Base-by-base conservation (phyloP, 371 early-diverging fungal genomes). In the Mortierella sp. region DNA sequence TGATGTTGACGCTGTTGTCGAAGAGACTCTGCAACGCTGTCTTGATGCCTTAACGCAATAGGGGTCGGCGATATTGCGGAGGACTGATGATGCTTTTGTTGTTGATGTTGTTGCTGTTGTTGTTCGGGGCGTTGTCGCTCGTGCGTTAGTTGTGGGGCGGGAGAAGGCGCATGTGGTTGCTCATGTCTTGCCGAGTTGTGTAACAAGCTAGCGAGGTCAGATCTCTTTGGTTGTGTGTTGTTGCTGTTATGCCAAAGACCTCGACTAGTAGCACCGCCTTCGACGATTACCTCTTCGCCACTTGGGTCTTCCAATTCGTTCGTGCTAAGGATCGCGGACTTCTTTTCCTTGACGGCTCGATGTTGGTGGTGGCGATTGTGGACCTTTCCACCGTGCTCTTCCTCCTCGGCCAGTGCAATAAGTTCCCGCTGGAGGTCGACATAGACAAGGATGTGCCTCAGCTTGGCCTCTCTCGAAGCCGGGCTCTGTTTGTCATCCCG, bases 381-480 rank as follows among this genome's bases (percentile, higher is more conserved):
- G 52, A 44, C 34, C 55, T 39, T 24, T 75, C 66, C 22, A 64
- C 34, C 31, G 52, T 70, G 10, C 43, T 71, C 74, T 6, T 39
- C 34, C 41, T 72, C 78, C 10, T 70, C 70, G 1, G 71, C 82
- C 1, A 75, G 66, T 29, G 75, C 69, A 40, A 77, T 58, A 34
- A 83, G 73, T 37, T 78, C 79, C 43, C 83, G 75, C 37, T 83
- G 83, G 22, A 66, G 64, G 64, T 83, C 79, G 26, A 83, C 76
- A 34, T 79, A 83, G 64, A 75, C 73, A 10, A 83, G 53, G 67
- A 83, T 67, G 50, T 78, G 75, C 61, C 44, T 75, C 70, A 79
- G 48, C n/a, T 79, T 83, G 44, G 78, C 79, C 52, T 83, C 76
- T 41, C 83, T 68, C 22, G 83, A 79, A 2, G 75, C 66, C 34